Percentiles rank a stretch among this genome's conserved stretches.
Evolutionary conservation across 2,329 filamentous ascomycete species (phyloP).

Genomic region (Scedosporium aurantiacum): DNA sequence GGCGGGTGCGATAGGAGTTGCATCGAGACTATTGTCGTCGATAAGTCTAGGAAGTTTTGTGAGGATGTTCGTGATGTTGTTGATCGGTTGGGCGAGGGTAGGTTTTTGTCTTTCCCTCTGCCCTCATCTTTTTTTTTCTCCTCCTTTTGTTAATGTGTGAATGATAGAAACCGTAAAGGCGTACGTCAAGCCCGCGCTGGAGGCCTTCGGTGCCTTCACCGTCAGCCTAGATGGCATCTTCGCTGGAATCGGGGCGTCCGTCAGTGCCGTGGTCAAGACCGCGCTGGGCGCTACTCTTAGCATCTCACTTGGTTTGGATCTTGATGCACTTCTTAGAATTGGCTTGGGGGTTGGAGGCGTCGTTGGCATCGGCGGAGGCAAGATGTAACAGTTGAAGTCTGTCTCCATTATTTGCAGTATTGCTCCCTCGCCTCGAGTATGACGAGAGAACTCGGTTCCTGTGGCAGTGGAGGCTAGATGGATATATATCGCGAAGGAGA

Average conservation of each 20-base stretch:
- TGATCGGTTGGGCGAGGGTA: conserved; percentile 2
- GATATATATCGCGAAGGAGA: too few species aligned
- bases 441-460: too few species aligned
- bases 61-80: neutral
- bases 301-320: neutral
- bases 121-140: neutral
- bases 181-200: neutral
- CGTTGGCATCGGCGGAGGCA: neutral
- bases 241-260: conserved; percentile 1
- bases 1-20: neutral
- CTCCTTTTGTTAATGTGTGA: neutral
- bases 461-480: too few species aligned
- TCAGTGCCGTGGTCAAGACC: neutral
- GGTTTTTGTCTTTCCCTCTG: neutral
- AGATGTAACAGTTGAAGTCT: neutral
- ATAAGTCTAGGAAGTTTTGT: conserved; percentile 2
- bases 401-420: too few species aligned
- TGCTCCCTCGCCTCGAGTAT: too few species aligned
- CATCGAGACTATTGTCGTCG: neutral
- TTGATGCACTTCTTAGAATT: neutral
- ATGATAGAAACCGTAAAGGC: neutral
- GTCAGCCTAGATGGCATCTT: conserved; percentile 2
- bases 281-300: neutral
- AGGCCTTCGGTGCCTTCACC: conserved; percentile 1
- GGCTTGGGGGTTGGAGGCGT: neutral